phyloP scores from a whole-genome alignment of 2,329 filamentous ascomycete genomes.

The Phyllosticta ampelicida region DNA sequence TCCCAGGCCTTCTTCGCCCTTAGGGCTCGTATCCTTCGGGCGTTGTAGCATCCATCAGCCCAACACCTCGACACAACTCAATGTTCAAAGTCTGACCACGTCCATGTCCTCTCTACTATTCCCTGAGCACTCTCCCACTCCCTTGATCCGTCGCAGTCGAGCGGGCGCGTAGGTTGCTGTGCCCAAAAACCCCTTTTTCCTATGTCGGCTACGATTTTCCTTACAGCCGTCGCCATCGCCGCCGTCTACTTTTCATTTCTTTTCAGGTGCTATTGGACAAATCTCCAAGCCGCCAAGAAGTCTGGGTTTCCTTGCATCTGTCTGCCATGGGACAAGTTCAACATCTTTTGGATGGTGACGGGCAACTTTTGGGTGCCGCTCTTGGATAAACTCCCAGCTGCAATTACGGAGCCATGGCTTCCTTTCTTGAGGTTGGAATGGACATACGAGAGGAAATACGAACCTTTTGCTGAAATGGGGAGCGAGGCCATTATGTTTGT shows the following conservation, averaged over 20 bases:
- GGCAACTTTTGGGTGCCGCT: constrained; percentile 45
- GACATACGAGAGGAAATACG: constrained; percentile 45
- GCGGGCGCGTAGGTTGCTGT: not conserved
- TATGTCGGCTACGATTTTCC: constrained; percentile 20
- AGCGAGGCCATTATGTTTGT: constrained; percentile 55
- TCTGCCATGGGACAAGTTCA: constrained; percentile 37
- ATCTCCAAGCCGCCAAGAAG: constrained; percentile 34
- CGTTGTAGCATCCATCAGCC: not conserved
- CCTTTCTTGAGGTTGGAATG: constrained; percentile 50
- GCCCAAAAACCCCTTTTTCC: not conserved
- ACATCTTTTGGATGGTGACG: constrained; percentile 46
- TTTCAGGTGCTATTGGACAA: constrained; percentile 29
- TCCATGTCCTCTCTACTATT: not conserved
- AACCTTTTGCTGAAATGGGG: constrained; percentile 47
- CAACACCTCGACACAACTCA: not conserved
- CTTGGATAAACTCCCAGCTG: constrained; percentile 44
- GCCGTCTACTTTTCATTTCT: constrained; percentile 24
- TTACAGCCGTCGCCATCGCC: constrained; percentile 20
- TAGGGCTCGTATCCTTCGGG: not conserved
- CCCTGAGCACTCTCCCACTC: not conserved
- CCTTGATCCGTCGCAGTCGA: not conserved
- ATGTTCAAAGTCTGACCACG: not conserved
- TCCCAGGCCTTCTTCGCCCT: not conserved
- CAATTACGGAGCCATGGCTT: constrained; percentile 48
- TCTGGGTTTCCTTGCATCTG: constrained; percentile 36